phyloP scores from a whole-genome alignment of 1,284 basidiomycete genomes.

The Cryptococcus hybrid region DNA sequence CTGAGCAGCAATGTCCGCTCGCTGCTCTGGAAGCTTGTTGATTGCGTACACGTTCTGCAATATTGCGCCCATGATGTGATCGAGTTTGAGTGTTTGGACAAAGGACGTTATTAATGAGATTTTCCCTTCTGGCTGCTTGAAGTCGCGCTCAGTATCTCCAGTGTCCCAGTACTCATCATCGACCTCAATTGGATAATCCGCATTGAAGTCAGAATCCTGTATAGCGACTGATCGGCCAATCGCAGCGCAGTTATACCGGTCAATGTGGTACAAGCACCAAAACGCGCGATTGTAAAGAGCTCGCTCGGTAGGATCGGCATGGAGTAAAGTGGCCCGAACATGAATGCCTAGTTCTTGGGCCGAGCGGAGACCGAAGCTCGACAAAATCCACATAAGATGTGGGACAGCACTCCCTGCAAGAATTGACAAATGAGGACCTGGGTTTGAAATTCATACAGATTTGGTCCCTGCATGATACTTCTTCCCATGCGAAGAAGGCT shows the following conservation, averaged over 20 bases:
- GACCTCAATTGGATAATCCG: constrained; percentile 73
- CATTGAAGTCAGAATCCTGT: constrained; percentile 80
- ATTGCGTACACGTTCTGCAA: constrained; percentile 72
- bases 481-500: constrained; percentile 60
- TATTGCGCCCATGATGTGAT: constrained; percentile 67
- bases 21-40: constrained; percentile 58
- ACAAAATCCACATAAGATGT: constrained; percentile 68
- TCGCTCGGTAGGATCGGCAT: constrained; percentile 52
- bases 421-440: constrained; percentile 52
- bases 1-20: constrained; percentile 63
- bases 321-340: constrained; percentile 36
- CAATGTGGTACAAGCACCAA: constrained; percentile 59
- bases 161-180: constrained; percentile 79
- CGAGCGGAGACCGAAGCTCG: constrained; percentile 66
- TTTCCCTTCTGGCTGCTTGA: constrained; percentile 59
- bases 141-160: constrained; percentile 53
- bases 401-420: constrained; percentile 61
- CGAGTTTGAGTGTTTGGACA: constrained; percentile 65
- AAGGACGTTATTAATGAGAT: constrained; percentile 59
- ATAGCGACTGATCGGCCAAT: constrained; percentile 78
- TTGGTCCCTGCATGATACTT: constrained; percentile 58
- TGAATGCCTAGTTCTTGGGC: constrained; percentile 54
- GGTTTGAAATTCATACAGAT: constrained; percentile 71
- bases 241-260: constrained; percentile 62
- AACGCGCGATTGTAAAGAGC: constrained; percentile 77